These are phyloP conservation scores for Dactylellina parvicollis DNA, from an alignment of 2,329 filamentous ascomycete genomes.

Conservation along the genomic window DNA sequence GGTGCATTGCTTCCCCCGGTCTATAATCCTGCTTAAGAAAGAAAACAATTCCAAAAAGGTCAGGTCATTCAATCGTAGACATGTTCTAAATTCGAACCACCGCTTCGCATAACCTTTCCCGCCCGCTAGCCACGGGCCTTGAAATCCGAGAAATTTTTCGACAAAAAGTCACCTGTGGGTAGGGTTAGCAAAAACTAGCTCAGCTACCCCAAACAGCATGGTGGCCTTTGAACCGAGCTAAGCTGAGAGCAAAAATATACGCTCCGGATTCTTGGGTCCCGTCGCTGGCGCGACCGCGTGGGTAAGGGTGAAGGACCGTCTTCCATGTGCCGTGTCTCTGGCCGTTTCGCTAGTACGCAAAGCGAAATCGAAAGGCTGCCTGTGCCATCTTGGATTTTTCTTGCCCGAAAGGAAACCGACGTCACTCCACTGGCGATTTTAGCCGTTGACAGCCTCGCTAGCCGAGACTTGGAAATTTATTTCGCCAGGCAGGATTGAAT, in stretches of 20 bases:
- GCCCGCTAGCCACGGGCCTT: conserved; percentile 19
- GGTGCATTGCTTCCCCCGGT: not conserved
- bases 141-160: conserved; percentile 31
- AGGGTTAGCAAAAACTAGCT: not conserved
- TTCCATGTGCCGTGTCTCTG: conserved; percentile 50
- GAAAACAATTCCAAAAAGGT: conserved; percentile 6
- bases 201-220: conserved; percentile 39
- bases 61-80: conserved; percentile 47
- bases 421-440: conserved; percentile 51
- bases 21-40: conserved; percentile 1
- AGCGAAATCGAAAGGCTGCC: conserved; percentile 17
- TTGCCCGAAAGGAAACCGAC: conserved; percentile 17
- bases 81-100: conserved; percentile 9
- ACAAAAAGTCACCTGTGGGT: not conserved
- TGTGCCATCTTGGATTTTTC: conserved; percentile 1
- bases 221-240: conserved; percentile 16
- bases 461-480: not conserved
- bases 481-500: not conserved
- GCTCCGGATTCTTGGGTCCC: conserved; percentile 34
- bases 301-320: conserved; percentile 45
- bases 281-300: conserved; percentile 2
- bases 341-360: conserved; percentile 43
- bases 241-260: conserved; percentile 7
- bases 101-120: conserved; percentile 17
- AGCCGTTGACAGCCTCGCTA: conserved; percentile 30